Percentiles rank a stretch among this genome's conserved stretches.
These are phyloP conservation scores for Boletus reticuloceps DNA, from an alignment of 768 basidiomycete genomes.

Conservation along the genomic window DNA sequence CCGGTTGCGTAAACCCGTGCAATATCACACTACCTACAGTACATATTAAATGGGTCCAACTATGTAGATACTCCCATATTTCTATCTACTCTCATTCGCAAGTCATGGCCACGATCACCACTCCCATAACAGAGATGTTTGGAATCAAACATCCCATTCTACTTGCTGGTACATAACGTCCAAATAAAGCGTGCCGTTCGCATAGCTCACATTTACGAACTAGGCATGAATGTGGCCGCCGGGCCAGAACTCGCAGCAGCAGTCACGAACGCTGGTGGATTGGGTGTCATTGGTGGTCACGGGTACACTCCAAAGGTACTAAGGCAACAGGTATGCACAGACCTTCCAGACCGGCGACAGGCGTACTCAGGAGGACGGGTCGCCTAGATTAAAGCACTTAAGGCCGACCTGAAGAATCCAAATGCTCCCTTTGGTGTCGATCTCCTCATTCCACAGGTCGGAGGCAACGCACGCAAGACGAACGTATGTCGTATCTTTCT, in stretches of 20 bases:
- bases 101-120: conserved; percentile 57
- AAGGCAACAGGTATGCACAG: conserved; percentile 61
- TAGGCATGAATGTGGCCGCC: conserved; percentile 65
- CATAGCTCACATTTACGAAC: neutral
- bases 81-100: neutral
- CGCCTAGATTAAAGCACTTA: conserved; percentile 65
- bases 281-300: conserved; percentile 90
- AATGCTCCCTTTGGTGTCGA: conserved; percentile 90
- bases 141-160: conserved; percentile 86
- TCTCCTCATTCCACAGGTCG: conserved; percentile 83
- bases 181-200: conserved; percentile 36
- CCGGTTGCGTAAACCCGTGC: neutral
- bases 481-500: conserved; percentile 51
- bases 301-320: conserved; percentile 84
- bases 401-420: conserved; percentile 68
- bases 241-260: conserved; percentile 88
- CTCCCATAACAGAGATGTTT: conserved; percentile 87
- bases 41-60: no score
- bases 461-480: conserved; percentile 85
- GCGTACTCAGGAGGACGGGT: conserved; percentile 5
- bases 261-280: conserved; percentile 89
- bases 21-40: no score
- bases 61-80: no score
- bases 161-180: conserved; percentile 57
- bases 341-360: neutral